phyloP scores from a whole-genome alignment of 257 asterid genomes.

The Plectranthus barbatus region DNA sequence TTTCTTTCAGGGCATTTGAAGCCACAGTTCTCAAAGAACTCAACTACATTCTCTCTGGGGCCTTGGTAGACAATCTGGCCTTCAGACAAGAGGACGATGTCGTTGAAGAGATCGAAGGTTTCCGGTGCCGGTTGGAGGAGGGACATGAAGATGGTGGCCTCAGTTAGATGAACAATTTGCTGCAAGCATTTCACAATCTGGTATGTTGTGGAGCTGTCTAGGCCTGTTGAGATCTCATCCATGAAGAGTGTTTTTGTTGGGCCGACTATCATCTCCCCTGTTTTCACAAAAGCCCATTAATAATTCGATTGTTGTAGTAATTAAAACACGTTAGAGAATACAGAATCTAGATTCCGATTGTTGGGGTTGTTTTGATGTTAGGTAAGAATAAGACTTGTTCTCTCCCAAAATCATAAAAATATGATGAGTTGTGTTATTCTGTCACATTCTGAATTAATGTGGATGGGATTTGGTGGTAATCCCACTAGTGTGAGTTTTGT shows the following conservation, averaged over 20 bases:
- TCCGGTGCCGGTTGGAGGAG: conserved; percentile 81
- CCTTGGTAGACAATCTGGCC: conserved; percentile 67
- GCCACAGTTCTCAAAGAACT: conserved; percentile 55
- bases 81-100: too few species aligned
- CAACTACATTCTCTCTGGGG: conserved; percentile 37
- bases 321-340: too few species aligned
- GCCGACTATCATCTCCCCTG: conserved; percentile 76
- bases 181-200: conserved; percentile 62
- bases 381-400: too few species aligned
- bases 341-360: too few species aligned
- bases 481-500: conserved; percentile 23
- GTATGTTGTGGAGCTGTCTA: conserved; percentile 71
- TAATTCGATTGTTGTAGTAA: too few species aligned
- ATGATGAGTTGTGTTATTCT: background rate
- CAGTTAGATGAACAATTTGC: conserved; percentile 55
- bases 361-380: too few species aligned
- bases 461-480: conserved; percentile 12
- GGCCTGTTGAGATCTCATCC: conserved; percentile 76
- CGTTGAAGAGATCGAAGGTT: conserved; percentile 61
- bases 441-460: background rate
- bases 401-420: too few species aligned
- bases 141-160: conserved; percentile 60
- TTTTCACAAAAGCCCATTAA: background rate
- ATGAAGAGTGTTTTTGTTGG: conserved; percentile 53
- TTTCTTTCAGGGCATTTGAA: too few species aligned